phyloP scores from a whole-genome alignment of 805 yeast genomes.

The Wickerhamiella lipophila region DNA sequence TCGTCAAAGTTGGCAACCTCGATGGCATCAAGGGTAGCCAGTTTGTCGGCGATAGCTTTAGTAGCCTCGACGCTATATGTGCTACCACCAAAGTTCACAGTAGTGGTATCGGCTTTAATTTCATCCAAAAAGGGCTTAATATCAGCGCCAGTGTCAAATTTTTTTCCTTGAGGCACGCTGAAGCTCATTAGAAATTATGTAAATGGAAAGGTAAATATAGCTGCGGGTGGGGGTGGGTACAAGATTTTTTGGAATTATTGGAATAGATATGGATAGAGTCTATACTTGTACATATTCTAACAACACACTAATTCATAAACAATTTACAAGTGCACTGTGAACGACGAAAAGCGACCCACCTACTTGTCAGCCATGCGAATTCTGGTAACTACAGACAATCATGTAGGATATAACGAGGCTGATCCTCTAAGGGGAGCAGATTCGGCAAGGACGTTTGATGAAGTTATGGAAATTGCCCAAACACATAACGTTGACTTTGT shows the following conservation, averaged over 20 bases:
- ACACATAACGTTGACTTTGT: slow-evolving; percentile 69
- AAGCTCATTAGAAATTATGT: slow-evolving; percentile 23
- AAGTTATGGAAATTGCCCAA: slow-evolving; percentile 60
- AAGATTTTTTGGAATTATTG: no score
- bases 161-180: slow-evolving; percentile 25
- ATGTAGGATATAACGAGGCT: slow-evolving; percentile 82
- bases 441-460: slow-evolving; percentile 77
- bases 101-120: slow-evolving; percentile 36
- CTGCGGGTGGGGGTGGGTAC: no score
- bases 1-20: slow-evolving; percentile 66
- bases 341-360: no score
- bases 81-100: slow-evolving; percentile 79
- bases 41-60: slow-evolving; percentile 49
- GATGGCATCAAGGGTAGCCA: slow-evolving; percentile 32
- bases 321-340: no score
- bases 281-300: no score
- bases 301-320: no score
- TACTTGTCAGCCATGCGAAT: slow-evolving; percentile 36
- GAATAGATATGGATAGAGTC: no score
- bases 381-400: slow-evolving; percentile 86
- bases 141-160: slow-evolving; percentile 60
- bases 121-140: slow-evolving; percentile 57
- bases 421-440: slow-evolving; percentile 89
- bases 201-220: slow-evolving; percentile 33
- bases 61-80: slow-evolving; percentile 90